Percentiles rank a stretch among this genome's conserved stretches.
Evolutionary conservation across 2,329 filamentous ascomycete species (phyloP).

Genomic region (Anthostomella pinea): DNA sequence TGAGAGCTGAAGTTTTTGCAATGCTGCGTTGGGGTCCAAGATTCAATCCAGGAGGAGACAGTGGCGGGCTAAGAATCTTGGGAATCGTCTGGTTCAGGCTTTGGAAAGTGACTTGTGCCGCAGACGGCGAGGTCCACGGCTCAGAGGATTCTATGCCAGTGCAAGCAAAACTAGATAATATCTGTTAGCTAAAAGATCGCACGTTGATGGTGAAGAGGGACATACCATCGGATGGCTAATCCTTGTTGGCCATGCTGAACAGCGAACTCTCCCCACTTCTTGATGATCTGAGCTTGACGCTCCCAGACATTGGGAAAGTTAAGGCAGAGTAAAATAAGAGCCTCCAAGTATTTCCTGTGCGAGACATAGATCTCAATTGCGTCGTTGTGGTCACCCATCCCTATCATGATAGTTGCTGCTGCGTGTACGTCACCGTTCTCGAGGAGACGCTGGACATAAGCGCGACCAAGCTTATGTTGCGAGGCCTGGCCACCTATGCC

Average conservation of each 20-base stretch:
- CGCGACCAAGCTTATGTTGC: slow-evolving; percentile 85
- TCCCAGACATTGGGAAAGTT: slow-evolving; percentile 86
- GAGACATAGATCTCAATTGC: slow-evolving; percentile 96
- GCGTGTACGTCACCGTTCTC: slow-evolving; percentile 89
- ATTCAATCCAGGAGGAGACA: slow-evolving; percentile 69
- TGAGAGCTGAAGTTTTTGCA: slow-evolving; percentile 78
- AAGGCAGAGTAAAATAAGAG: slow-evolving; percentile 81
- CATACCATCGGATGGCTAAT: slow-evolving; percentile 77
- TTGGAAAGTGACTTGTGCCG: slow-evolving; percentile 58
- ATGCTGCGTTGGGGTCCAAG: slow-evolving; percentile 60
- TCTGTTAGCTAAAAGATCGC: slow-evolving; percentile 13
- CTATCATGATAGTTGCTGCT: slow-evolving; percentile 87
- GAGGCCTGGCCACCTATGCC: slow-evolving; percentile 76
- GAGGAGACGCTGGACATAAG: slow-evolving; percentile 85
- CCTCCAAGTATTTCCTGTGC: slow-evolving; percentile 88
- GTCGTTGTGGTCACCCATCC: slow-evolving; percentile 88
- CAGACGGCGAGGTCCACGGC: slow-evolving; percentile 83
- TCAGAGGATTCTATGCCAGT: slow-evolving; percentile 81
- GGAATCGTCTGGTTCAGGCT: slow-evolving; percentile 54
- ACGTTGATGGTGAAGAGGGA: slow-evolving; percentile 11
- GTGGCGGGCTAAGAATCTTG: slow-evolving; percentile 63
- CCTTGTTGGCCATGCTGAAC: slow-evolving; percentile 84
- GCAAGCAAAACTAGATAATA: slow-evolving; percentile 69
- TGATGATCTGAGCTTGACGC: slow-evolving; percentile 79
- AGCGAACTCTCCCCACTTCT: slow-evolving; percentile 93